phyloP scores from a whole-genome alignment of 2,329 filamentous ascomycete species.

The Botrytis elliptica region DNA sequence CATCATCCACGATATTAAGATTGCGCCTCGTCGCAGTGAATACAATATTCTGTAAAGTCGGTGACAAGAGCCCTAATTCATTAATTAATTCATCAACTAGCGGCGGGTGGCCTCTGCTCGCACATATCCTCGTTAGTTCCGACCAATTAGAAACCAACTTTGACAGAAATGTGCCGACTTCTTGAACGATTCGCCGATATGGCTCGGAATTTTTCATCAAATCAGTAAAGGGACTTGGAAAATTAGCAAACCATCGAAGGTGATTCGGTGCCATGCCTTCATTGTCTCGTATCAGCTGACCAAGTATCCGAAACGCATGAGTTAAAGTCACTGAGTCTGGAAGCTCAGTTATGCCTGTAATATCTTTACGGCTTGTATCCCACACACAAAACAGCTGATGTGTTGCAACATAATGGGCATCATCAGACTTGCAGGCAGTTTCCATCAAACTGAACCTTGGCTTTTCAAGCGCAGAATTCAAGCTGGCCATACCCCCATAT shows the following conservation, averaged over 20 bases:
- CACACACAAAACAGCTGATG: constrained; percentile 65
- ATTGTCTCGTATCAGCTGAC: constrained; percentile 49
- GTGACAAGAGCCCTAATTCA: constrained; percentile 50
- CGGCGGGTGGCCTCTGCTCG: constrained; percentile 49
- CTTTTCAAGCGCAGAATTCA: constrained; percentile 42
- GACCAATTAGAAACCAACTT: constrained; percentile 46
- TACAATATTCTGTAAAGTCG: constrained; percentile 52
- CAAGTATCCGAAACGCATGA: constrained; percentile 41
- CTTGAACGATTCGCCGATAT: constrained; percentile 37
- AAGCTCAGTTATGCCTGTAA: constrained; percentile 41
- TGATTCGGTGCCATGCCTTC: constrained; percentile 42
- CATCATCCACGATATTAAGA: constrained; percentile 44
- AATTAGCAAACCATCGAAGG: constrained; percentile 47
- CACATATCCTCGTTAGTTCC: constrained; percentile 41
- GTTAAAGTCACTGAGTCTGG: constrained; percentile 29
- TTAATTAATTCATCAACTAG: constrained; percentile 55
- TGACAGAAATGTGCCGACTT: constrained; percentile 48
- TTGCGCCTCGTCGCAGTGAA: constrained; percentile 53
- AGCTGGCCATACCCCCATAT: constrained; percentile 30
- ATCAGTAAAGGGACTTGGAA: constrained; percentile 44
- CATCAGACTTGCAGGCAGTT: constrained; percentile 54
- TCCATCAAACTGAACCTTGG: constrained; percentile 54
- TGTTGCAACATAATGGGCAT: constrained; percentile 62
- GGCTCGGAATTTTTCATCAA: constrained; percentile 36
- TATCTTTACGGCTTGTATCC: constrained; percentile 37